Evolutionary conservation across 2,329 filamentous ascomycete genomes (phyloP), one percentile per base, ranked within the genome.

Genomic region (Chrysosporium queenslandicum): DNA sequence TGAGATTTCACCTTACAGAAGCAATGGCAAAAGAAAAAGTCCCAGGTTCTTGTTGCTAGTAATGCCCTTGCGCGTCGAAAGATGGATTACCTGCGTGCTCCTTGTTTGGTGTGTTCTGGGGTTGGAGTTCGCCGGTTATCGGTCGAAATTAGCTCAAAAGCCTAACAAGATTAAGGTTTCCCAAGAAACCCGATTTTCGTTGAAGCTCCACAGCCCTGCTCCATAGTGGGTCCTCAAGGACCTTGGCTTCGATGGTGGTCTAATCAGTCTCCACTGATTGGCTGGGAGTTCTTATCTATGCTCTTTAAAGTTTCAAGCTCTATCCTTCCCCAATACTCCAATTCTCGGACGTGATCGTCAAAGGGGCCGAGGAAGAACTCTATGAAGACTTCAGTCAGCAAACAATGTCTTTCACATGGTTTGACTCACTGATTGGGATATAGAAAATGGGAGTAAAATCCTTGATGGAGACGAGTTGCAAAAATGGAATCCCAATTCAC

Each of bases 291-390:
- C 51, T 53, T 49, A 49, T 53, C 45, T 53, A 29, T 5, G 27
- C n/a, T 37, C 34, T 36, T 49, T 47, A 45, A 36, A 37, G 51
- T 49, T 53, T 53, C 5, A 14, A 49, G 51, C 51, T 53, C 34
- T 12, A 16, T 32, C 47, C 18, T 18, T 47, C 8, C 50, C 41
- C 42, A 21, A 39, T 40, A 49, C 8, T 29, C 14, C 20, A 36
- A 37, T 25, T 37, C 40, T 51, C 49, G 30, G 23, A 27, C 29
- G 30, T 20, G 43, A 14, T 7, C 27, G n/a, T 37, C 18, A 40
- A 39, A n/a, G n/a, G 32, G 49, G 30, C 49, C 50, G 50, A 52
- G 42, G 42, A 20, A 48, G 14, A 53, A 46, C 23, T 9, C n/a
- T 4, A 37, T 37, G 34, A 37, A 37, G 12, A n/a, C 8, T n/a